Base-by-base conservation (phyloP, 2,329 filamentous ascomycete genomes). In the Rhinocladiella mackenziei region DNA sequence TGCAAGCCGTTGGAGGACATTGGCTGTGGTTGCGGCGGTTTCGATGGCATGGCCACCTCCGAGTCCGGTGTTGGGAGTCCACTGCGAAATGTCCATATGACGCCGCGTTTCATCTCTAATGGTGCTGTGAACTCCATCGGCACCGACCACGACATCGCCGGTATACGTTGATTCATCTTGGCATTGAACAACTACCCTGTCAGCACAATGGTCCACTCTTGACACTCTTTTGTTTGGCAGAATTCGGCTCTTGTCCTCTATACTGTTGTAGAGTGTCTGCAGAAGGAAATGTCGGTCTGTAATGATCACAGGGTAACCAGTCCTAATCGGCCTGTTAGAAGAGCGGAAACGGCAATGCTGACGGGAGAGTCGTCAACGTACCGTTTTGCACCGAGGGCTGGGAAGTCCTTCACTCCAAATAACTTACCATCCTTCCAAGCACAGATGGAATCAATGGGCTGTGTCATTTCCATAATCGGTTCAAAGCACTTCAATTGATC, bases 61-160 rank as follows among this genome's bases (percentile, higher is more conserved):
- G n/a, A n/a, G n/a, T n/a, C n/a, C n/a, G n/a, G n/a, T n/a, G n/a
- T n/a, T n/a, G n/a, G n/a, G n/a, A n/a, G n/a, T n/a, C n/a, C n/a
- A n/a, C n/a, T n/a, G n/a, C n/a, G n/a, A n/a, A n/a, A n/a, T n/a
- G n/a, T n/a, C n/a, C n/a, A n/a, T n/a, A n/a, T n/a, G n/a, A n/a
- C n/a, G n/a, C 28, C 11, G 4, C 58, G 71, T 65, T 23, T 63
- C 58, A 6, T 47, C 39, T 4, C 67, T 59, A 3, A 62, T 60
- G 15, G 49, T 60, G 51, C 67, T 70, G 45, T 68, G 64, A 2
- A 65, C 64, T n/a, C 70, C 70, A 43, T 73, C 70, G 9, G 67
- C 65, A 5, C 68, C 70, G 14, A 71, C 56, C 4, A 68, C 44
- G n/a, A 73, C 51, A 45, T 65, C 57, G 0, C 64, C 68, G 0